Percentiles rank a stretch among this genome's conserved stretches.
Evolutionary conservation across 306 rosid genomes (phyloP).

Genomic region (Astragalus glycyphyllos): DNA sequence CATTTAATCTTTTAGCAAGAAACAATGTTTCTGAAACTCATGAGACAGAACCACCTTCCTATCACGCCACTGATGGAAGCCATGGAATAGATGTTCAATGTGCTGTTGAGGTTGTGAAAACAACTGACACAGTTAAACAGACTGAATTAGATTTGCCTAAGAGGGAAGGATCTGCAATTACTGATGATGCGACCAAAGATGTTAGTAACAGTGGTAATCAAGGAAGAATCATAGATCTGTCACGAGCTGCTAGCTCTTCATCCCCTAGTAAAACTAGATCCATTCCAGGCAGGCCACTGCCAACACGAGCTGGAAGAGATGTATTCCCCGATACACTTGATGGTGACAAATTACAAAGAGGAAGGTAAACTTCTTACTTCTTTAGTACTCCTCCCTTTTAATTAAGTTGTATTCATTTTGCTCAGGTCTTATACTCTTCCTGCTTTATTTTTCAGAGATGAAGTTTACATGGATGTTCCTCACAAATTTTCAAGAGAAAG

Average conservation of each 20-base stretch:
- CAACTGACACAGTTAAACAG: slow-evolving; percentile 47
- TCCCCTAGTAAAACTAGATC: slow-evolving; percentile 70
- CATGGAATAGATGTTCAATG: slow-evolving; percentile 48
- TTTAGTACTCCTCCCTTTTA: not conserved
- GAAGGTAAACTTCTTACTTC: slow-evolving; percentile 64
- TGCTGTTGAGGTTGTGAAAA: slow-evolving; percentile 53
- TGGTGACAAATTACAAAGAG: slow-evolving; percentile 59
- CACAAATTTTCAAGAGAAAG: slow-evolving; percentile 73
- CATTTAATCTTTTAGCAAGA: slow-evolving; percentile 45
- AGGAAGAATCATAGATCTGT: slow-evolving; percentile 74
- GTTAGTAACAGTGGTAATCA: slow-evolving; percentile 54
- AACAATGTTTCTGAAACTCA: slow-evolving; percentile 35
- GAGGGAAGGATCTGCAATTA: slow-evolving; percentile 51
- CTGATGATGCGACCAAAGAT: slow-evolving; percentile 64
- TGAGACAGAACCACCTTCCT: slow-evolving; percentile 46
- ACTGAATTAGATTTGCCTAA: slow-evolving; percentile 48
- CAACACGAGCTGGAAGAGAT: slow-evolving; percentile 65
- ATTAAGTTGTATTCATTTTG: slow-evolving; percentile 13
- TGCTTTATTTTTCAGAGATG: slow-evolving; percentile 70
- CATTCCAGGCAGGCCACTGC: slow-evolving; percentile 52
- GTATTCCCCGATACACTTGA: slow-evolving; percentile 55
- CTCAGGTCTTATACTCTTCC: slow-evolving; percentile 10
- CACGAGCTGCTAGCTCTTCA: slow-evolving; percentile 55
- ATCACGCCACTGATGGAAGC: slow-evolving; percentile 44
- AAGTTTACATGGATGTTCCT: slow-evolving; percentile 56